These are phyloP conservation scores for Mimosa pudica DNA, from an alignment of 306 rosid species.

Conservation along the genomic window DNA sequence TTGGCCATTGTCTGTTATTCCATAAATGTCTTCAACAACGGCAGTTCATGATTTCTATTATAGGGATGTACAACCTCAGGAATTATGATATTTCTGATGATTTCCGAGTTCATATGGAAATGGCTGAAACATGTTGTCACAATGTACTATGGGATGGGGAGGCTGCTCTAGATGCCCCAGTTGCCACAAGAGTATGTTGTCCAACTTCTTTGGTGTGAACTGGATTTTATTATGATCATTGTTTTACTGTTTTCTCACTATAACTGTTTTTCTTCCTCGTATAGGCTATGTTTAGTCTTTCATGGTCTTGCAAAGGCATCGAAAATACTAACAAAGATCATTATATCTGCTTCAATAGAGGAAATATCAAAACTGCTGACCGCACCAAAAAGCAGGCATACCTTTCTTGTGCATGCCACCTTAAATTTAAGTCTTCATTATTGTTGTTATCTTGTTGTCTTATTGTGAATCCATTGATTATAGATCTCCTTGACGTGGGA, in stretches of 20 bases:
- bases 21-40: conserved; percentile 11
- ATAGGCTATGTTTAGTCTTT: conserved; percentile 91
- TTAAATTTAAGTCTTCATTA: conserved; percentile 6
- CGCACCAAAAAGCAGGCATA: conserved; percentile 96
- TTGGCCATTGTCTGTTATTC: not conserved
- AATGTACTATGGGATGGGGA: conserved; percentile 81
- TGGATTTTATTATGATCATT: conserved; percentile 10
- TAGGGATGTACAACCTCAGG: conserved; percentile 56
- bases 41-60: conserved; percentile 23
- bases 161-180: conserved; percentile 56
- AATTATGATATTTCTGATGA: conserved; percentile 38
- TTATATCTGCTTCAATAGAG: conserved; percentile 88
- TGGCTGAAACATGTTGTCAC: conserved; percentile 63
- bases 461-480: conserved; percentile 45
- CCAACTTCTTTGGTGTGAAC: conserved; percentile 14
- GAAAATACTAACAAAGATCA: conserved; percentile 88
- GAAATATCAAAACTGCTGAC: conserved; percentile 94
- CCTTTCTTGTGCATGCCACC: conserved; percentile 15
- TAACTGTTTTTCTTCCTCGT: conserved; percentile 11
- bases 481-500: conserved; percentile 98
- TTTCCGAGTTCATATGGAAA: conserved; percentile 33
- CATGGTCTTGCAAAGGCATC: conserved; percentile 90
- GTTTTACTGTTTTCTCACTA: not conserved
- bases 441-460: conserved; percentile 39
- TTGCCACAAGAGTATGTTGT: conserved; percentile 61